These are phyloP conservation scores for Epicoccum nigrum DNA, from an alignment of 2,329 filamentous ascomycete genomes.

Conservation along the genomic window DNA sequence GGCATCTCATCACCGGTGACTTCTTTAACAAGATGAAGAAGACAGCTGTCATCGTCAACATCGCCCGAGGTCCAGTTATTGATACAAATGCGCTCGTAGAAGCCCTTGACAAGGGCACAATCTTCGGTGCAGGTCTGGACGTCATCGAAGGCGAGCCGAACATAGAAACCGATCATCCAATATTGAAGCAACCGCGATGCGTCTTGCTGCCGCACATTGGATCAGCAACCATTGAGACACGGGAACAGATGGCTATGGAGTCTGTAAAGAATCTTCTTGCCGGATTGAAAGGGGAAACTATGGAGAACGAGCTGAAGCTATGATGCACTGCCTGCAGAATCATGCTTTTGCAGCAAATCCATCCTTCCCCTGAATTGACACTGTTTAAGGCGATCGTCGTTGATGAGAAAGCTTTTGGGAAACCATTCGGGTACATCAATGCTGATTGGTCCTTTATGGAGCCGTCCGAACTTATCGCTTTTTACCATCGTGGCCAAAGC, in stretches of 20 bases:
- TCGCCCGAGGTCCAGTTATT: slow-evolving; percentile 61
- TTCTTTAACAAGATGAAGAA: slow-evolving; percentile 58
- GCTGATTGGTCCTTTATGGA: background rate
- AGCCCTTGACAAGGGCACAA: slow-evolving; percentile 57
- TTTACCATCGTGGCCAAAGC: slow-evolving; percentile 63
- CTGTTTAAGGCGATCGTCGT: slow-evolving; percentile 50
- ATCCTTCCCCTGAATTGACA: slow-evolving; percentile 33
- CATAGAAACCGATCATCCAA: slow-evolving; percentile 53
- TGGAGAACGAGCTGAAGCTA: slow-evolving; percentile 39
- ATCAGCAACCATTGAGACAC: slow-evolving; percentile 63
- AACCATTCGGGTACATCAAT: slow-evolving; percentile 55
- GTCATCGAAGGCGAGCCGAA: slow-evolving; percentile 63
- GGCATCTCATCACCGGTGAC: slow-evolving; percentile 32
- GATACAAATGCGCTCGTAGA: slow-evolving; percentile 60
- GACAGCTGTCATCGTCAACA: slow-evolving; percentile 62
- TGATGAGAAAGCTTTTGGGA: slow-evolving; percentile 58
- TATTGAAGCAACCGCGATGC: slow-evolving; percentile 55
- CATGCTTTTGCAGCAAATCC: slow-evolving; percentile 25
- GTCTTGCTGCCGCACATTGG: slow-evolving; percentile 66
- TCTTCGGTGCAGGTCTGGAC: slow-evolving; percentile 61
- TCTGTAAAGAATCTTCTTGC: slow-evolving; percentile 61
- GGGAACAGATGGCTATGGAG: slow-evolving; percentile 63
- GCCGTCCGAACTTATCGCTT: slow-evolving; percentile 35
- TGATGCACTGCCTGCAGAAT: background rate
- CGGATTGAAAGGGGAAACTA: slow-evolving; percentile 28